Conservation (phyloP, 1,284 basidiomycete genomes). For the Tilletia walkeri region DNA sequence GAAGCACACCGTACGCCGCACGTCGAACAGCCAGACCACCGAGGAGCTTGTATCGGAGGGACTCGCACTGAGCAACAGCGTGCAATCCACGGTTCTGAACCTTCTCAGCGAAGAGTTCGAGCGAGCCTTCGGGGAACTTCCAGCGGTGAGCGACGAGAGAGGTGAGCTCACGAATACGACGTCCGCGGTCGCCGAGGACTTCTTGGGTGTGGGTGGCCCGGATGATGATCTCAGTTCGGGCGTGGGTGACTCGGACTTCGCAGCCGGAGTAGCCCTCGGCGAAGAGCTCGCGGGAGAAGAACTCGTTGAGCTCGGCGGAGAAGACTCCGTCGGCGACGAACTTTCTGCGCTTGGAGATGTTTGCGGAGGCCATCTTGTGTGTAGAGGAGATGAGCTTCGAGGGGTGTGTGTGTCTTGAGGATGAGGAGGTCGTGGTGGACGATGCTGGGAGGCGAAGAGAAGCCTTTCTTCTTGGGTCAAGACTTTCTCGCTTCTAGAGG, state of each 20-base stretch:
- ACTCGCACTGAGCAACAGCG: conserved; percentile 98
- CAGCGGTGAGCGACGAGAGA: conserved; percentile 98
- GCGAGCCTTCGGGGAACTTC: conserved; percentile 93
- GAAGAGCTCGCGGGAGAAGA: conserved; percentile 95
- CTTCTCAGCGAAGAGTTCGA: conserved; percentile 99
- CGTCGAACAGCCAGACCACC: conserved; percentile 98
- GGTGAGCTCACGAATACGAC: conserved; percentile 98
- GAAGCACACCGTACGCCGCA: conserved; percentile 99
- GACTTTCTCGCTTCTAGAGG: too few relatives aligned
- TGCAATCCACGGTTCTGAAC: conserved; percentile 98
- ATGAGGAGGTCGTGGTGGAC: neutral
- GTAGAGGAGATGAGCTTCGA: neutral
- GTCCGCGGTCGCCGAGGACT: conserved; percentile 98
- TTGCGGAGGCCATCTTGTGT: conserved; percentile 10
- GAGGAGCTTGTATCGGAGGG: conserved; percentile 96
- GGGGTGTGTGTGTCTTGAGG: neutral
- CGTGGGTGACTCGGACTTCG: conserved; percentile 99
- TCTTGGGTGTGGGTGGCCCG: conserved; percentile 99
- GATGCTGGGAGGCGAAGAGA: too few relatives aligned
- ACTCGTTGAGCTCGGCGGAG: conserved; percentile 96
- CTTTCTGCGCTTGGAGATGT: conserved; percentile 56
- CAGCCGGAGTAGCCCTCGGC: conserved; percentile 99
- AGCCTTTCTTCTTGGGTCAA: too few relatives aligned
- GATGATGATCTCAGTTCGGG: conserved; percentile 99
- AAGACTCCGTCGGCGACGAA: conserved; percentile 98